Base-by-base conservation (phyloP, 345 rosid genomes). In the Corchorus capsularis region DNA sequence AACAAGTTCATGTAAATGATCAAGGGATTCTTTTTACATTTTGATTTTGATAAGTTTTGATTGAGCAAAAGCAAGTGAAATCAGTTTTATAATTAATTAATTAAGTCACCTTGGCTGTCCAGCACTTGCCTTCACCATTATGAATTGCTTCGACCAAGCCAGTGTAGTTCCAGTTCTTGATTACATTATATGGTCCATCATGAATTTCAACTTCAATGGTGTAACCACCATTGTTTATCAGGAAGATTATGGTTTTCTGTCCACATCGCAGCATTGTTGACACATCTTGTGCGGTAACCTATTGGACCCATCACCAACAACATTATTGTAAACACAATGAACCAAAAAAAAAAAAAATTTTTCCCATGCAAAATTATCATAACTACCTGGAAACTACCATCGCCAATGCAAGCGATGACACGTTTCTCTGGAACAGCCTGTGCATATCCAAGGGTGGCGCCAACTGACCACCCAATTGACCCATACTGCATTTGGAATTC, bases 401-500 rank as follows among this genome's bases (percentile, higher is more conserved):
- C 97, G 49, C 97, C 97, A 8, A 92, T 92, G 84, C 83, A 90
- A 75, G 97, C 94, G 70, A 92, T 87, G 47, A 92, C 87, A 0
- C 97, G 94, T 85, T 86, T 92, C 80, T 84, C 87, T 0, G 88
- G 89, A 71, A 83, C 86, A 63, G 94, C 93, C 79, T 90, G 94
- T 54, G 97, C 94, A 82, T 92, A 92, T 20, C 97, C 97, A 20
- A 92, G 92, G 15, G 93, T 90, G 4, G 93, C 97, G 49, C 97
- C 97, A 41, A 92, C 92, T 0, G 97, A 92, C 97, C 97, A 92
- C 14, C 97, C 97, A 75, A 92, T 92, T 11, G 97, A 92, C 73
- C 97, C 97, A 71, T 92, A 92, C 73, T 92, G 97, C 97, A 92
- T 90, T 81, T 92, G 94, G 82, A 92, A 92, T 77, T 92, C 97